Evolutionary conservation across 148 eudicot genomes (phyloP).

Genomic region (Beta vulgaris): DNA sequence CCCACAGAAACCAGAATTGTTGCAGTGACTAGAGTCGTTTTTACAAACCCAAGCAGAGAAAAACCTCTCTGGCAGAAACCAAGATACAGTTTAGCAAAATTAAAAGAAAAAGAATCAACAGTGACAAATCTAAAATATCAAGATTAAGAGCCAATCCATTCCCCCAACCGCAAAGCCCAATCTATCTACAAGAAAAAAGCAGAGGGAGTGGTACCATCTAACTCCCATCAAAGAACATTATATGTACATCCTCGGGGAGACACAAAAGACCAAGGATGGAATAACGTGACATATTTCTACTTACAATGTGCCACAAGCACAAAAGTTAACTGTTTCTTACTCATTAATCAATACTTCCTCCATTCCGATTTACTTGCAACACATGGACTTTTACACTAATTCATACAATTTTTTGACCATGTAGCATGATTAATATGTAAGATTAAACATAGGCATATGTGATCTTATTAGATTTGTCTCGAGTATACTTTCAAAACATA

Average conservation of each 20-base stretch:
- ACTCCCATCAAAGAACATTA: background rate
- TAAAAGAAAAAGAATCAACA: background rate
- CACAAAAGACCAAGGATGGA: background rate
- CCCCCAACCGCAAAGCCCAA: background rate
- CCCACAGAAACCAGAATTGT: slow-evolving; percentile 51
- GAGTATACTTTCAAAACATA: no score
- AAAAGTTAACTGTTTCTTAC: background rate
- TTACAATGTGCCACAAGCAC: background rate
- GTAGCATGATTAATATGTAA: no score
- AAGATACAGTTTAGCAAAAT: slow-evolving; percentile 2
- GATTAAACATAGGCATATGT: no score
- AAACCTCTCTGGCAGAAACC: slow-evolving; percentile 44
- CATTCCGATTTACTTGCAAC: no score
- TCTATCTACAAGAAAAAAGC: background rate
- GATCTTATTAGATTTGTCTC: no score
- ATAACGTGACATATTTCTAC: background rate
- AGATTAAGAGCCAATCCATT: background rate
- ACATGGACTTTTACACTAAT: no score
- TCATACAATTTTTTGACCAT: no score
- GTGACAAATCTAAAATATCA: background rate
- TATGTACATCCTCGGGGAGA: background rate
- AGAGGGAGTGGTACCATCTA: background rate
- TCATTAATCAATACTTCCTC: no score
- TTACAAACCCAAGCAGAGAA: slow-evolving; percentile 49
- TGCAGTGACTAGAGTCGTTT: slow-evolving; percentile 50